Conservation (phyloP, 257 asterid genomes). For the Primulina tabacum region DNA sequence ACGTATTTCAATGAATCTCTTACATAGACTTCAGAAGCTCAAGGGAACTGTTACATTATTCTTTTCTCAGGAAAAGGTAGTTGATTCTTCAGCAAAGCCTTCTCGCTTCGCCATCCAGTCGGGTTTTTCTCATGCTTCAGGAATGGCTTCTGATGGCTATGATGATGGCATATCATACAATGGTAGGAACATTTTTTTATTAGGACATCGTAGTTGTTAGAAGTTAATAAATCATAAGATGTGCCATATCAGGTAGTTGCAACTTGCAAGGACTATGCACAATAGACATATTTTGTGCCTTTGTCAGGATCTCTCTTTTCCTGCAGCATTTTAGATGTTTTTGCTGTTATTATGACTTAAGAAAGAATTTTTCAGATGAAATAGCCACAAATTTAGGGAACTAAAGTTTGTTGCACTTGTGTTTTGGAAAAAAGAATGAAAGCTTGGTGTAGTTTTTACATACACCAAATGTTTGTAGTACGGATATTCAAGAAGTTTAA, state of each 20-base stretch:
- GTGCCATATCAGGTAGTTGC: not conserved
- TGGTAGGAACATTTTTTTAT: constrained; percentile 41
- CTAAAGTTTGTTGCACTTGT: not conserved
- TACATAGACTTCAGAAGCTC: constrained; percentile 21
- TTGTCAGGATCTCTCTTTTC: not conserved
- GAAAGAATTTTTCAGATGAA: not conserved
- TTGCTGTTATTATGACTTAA: not conserved
- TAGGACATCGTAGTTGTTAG: not conserved
- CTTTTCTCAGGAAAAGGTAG: constrained; percentile 58
- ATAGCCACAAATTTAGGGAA: not conserved
- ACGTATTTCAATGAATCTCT: constrained; percentile 19
- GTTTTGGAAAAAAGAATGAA: not conserved
- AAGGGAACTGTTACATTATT: constrained; percentile 26
- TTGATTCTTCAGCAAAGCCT: constrained; percentile 45
- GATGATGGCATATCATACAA: constrained; percentile 43
- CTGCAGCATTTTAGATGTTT: not conserved
- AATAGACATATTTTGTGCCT: not conserved
- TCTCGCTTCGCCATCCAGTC: constrained; percentile 52
- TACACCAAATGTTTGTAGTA: not conserved
- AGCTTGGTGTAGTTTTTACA: not conserved
- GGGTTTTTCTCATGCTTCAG: constrained; percentile 45
- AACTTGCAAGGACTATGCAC: not conserved
- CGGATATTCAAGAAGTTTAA: not conserved
- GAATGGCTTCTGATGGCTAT: constrained; percentile 44
- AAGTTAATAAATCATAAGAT: not conserved